Conservation (phyloP, 495 filamentous ascomycete genomes). For the Trypethelium eluteriae region DNA sequence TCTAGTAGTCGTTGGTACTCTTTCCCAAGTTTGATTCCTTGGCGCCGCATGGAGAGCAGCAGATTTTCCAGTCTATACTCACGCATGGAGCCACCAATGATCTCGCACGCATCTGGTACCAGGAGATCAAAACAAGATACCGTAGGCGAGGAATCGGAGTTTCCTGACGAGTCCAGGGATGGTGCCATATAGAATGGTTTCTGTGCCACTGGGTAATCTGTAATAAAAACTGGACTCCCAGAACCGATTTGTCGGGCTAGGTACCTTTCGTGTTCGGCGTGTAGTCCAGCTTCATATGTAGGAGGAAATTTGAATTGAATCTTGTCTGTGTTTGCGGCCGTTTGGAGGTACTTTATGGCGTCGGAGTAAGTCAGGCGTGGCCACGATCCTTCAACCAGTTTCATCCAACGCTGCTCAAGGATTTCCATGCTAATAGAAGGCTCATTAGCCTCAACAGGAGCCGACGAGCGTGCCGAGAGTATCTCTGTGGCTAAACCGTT, state of each 20-base stretch:
- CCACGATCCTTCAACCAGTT: constrained; percentile 58
- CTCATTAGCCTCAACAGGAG: constrained; percentile 26
- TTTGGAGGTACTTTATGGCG: constrained; percentile 60
- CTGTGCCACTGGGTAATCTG: constrained; percentile 73
- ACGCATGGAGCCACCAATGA: constrained; percentile 87
- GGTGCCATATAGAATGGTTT: constrained; percentile 97
- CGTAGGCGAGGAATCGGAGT: constrained; percentile 41
- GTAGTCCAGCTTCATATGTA: constrained; percentile 65
- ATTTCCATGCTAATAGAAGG: constrained; percentile 16
- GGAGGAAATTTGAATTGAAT: constrained; percentile 58
- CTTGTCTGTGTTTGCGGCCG: constrained; percentile 45
- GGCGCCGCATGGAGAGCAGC: constrained; percentile 61
- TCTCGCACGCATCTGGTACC: constrained; percentile 79
- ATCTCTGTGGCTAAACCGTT: constrained; percentile 60
- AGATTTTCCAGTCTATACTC: constrained; percentile 73
- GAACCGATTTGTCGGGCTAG: constrained; percentile 67
- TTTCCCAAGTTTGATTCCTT: constrained; percentile 34
- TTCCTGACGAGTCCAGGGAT: constrained; percentile 30
- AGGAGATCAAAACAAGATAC: constrained; percentile 95
- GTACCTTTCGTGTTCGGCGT: constrained; percentile 88
- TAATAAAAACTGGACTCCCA: constrained; percentile 74
- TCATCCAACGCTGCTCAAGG: constrained; percentile 62
- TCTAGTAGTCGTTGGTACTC: neutral
- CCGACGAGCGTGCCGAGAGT: constrained; percentile 31
- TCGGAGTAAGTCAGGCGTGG: constrained; percentile 77